These are phyloP conservation scores for Zizania palustris DNA, from an alignment of 202 grass and related monocot genomes.

Conservation along the genomic window DNA sequence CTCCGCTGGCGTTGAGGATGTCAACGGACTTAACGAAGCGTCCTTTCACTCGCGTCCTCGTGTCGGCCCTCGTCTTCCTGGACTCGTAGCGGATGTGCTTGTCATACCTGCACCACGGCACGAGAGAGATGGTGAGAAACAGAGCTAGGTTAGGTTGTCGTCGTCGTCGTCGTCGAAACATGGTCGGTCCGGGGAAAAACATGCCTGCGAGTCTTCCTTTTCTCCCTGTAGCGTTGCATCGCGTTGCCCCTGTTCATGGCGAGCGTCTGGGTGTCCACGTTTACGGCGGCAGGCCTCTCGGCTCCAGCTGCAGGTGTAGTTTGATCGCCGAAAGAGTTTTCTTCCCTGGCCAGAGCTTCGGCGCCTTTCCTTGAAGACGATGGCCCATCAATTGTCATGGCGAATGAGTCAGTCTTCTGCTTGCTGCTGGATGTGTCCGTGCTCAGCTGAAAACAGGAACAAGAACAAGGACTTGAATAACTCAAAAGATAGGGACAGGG, in stretches of 20 bases:
- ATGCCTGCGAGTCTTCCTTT: constrained; percentile 62
- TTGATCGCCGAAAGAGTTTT: constrained; percentile 46
- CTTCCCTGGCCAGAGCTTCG: constrained; percentile 21
- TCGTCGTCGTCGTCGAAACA: neutral
- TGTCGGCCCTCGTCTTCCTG: constrained; percentile 39
- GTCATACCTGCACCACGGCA: constrained; percentile 15
- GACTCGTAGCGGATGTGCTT: constrained; percentile 34
- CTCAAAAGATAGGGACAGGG: neutral
- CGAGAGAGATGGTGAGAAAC: neutral
- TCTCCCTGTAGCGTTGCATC: constrained; percentile 61
- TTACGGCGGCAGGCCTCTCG: constrained; percentile 21
- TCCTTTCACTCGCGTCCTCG: constrained; percentile 35
- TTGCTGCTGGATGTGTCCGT: constrained; percentile 31
- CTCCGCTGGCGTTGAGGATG: neutral
- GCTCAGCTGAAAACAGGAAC: constrained; percentile 43
- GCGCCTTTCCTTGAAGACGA: constrained; percentile 34
- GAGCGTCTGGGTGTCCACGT: constrained; percentile 38
- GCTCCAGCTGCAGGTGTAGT: constrained; percentile 1
- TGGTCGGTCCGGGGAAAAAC: neutral
- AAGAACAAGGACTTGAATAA: neutral
- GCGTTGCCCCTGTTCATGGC: constrained; percentile 49
- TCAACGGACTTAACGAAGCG: constrained; percentile 24
- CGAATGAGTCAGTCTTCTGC: constrained; percentile 34
- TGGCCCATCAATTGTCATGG: constrained; percentile 29
- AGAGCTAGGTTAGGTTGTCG: neutral